phyloP scores from a whole-genome alignment of 78 protist genomes.

The Emiliania huxleyi region DNA sequence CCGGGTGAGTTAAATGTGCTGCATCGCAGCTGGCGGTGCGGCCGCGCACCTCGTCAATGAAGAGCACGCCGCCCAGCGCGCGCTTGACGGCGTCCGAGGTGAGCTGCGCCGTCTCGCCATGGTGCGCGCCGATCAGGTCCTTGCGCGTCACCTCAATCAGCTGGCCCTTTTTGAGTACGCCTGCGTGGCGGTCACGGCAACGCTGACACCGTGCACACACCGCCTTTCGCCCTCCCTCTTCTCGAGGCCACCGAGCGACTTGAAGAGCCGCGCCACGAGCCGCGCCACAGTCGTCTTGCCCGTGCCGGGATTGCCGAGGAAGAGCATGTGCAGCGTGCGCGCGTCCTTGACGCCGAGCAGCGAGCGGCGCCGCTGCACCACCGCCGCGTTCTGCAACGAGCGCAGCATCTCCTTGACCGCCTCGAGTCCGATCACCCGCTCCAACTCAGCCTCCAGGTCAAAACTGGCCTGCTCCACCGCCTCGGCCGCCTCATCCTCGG shows the following conservation, averaged over 20 bases:
- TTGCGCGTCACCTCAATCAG: conserved; percentile 22
- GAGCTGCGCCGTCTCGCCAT: conserved; percentile 39
- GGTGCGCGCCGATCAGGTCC: conserved; percentile 35
- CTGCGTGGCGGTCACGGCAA: no score
- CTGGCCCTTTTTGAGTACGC: background rate
- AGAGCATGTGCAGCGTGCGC: conserved; percentile 41
- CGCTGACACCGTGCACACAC: no score
- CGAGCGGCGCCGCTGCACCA: background rate
- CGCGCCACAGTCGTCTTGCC: conserved; percentile 47
- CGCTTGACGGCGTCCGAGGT: background rate
- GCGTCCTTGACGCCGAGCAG: background rate
- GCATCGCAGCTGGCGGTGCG: background rate
- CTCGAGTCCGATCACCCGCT: conserved; percentile 15
- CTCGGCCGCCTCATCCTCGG: no score
- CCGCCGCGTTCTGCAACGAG: background rate
- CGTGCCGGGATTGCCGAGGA: conserved; percentile 44
- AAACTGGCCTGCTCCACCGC: no score
- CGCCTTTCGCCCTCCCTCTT: no score
- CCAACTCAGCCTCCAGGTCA: conserved; percentile 28
- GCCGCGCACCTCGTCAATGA: conserved; percentile 39
- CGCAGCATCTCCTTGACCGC: conserved; percentile 43
- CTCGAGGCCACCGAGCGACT: conserved; percentile 14
- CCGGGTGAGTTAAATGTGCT: no score
- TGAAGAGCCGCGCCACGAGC: conserved; percentile 16
- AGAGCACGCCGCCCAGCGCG: conserved; percentile 50